A percentile compares a stretch with the other conserved stretches of the same genome.
These are phyloP conservation scores for Rhizoclosmatium globosum DNA, from an alignment of 192 early-diverging fungal species.

Conservation along the genomic window DNA sequence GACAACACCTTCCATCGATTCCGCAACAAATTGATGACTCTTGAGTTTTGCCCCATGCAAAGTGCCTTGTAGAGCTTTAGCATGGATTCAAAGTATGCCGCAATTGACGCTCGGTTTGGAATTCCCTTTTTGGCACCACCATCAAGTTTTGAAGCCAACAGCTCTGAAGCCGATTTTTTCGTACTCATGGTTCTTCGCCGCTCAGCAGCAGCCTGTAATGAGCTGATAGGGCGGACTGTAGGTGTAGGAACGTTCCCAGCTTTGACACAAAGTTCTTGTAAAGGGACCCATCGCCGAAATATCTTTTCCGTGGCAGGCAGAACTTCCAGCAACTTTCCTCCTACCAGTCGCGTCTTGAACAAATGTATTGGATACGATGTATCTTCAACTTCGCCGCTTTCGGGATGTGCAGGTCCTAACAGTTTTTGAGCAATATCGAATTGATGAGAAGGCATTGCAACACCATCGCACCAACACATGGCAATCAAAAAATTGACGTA, in stretches of 20 bases:
- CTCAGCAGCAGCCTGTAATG: neutral
- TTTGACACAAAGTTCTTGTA: constrained; percentile 35
- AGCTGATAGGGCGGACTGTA: neutral
- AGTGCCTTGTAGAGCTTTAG: constrained; percentile 44
- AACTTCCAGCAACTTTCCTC: constrained; percentile 16
- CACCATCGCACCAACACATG: constrained; percentile 45
- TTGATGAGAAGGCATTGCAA: constrained; percentile 39
- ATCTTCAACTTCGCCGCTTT: neutral
- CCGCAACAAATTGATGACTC: constrained; percentile 29
- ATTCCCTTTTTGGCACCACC: neutral
- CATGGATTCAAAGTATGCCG: constrained; percentile 36
- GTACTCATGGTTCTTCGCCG: constrained; percentile 29
- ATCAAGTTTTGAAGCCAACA: neutral
- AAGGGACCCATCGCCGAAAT: constrained; percentile 34
- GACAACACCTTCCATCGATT: constrained; percentile 24
- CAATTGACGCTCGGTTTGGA: constrained; percentile 16
- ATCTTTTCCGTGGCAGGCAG: constrained; percentile 25
- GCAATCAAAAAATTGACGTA: constrained; percentile 49
- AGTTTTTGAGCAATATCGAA: constrained; percentile 39
- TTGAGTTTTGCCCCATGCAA: constrained; percentile 38
- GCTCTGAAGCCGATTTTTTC: neutral
- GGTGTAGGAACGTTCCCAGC: neutral
- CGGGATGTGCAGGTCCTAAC: neutral
- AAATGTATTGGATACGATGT: constrained; percentile 12
- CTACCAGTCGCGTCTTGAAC: constrained; percentile 19